Base-by-base conservation (phyloP, 371 early-diverging fungal genomes). In the Mortierella sp. region DNA sequence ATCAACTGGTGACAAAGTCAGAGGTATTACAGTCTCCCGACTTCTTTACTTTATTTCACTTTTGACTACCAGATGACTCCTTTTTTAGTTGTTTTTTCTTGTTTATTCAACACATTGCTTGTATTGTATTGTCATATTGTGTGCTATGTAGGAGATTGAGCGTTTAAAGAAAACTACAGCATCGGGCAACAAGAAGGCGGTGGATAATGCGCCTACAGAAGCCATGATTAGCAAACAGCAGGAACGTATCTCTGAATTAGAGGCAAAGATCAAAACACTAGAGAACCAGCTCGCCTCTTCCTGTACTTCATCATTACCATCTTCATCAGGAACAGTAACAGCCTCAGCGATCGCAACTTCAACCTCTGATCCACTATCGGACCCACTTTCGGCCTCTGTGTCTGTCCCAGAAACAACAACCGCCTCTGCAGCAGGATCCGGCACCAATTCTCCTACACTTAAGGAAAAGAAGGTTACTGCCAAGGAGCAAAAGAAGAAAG, bases 401-500 rank as follows among this genome's bases (percentile, higher is more conserved):
- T 63, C 73, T 37, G 41, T 50, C 9, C 67, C 67, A 32, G 73
- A 67, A n/a, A 67, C 69, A 19, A 49, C 50, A 2, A 24, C 52
- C 14, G 55, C 57, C 6, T 62, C 69, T 19, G 55, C 67, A 0
- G 30, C 56, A 3, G 69, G 28, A 2, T 75, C 75, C 4, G 69
- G 69, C 6, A 37, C 64, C 23, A 68, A 34, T 44, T 68, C 75
- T 1, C 75, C 68, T 7, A 60, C 43, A 15, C 26, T 59, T 19
- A 73, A 75, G 31, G 75, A 75, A 19, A 75, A 75, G 56, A 75
- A 75, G 46, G n/a, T 46, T 1, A 43, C 56, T 2, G 56, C 53
- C 32, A 75, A 75, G 56, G 75, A 75, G 4, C 75, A 75, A 56
- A 75, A 68, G 75, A 73, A 72, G 58, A 73, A 56, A 31, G 75